Conservation (phyloP, 257 asterid genomes). For the Schizonepeta tenuifolia region DNA sequence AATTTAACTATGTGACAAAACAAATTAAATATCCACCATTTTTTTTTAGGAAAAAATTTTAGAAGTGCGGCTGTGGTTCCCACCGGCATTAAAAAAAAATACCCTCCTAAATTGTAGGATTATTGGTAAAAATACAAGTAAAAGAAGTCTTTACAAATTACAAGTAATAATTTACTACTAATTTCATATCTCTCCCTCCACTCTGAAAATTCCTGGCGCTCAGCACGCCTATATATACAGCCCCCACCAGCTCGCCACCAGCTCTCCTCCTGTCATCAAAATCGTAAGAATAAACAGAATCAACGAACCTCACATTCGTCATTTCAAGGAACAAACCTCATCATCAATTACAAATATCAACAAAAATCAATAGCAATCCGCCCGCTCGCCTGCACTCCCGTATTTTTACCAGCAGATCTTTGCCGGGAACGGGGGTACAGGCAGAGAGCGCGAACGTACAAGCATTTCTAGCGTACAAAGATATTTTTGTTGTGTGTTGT, state of each 20-base stretch:
- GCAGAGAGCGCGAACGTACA: not conserved
- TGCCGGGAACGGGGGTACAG: conserved; percentile 20
- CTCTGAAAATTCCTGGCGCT: conserved; percentile 34
- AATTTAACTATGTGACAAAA: no score
- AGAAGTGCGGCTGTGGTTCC: no score
- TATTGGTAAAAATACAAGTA: conserved; percentile 26
- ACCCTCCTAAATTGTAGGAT: conserved; percentile 19
- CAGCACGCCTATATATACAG: conserved; percentile 39
- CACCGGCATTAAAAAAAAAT: no score
- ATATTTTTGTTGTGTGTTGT: not conserved
- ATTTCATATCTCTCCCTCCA: conserved; percentile 26
- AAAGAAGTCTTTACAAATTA: conserved; percentile 8
- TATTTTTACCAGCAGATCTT: conserved; percentile 31
- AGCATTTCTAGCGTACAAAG: not conserved
- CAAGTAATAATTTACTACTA: not conserved
- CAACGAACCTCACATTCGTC: conserved; percentile 34
- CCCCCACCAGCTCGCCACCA: conserved; percentile 28
- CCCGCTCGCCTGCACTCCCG: conserved; percentile 19
- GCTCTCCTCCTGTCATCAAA: conserved; percentile 38
- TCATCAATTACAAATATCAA: conserved; percentile 5
- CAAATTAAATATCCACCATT: no score
- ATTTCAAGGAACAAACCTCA: conserved; percentile 15
- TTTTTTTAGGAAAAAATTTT: no score
- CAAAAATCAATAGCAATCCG: conserved; percentile 12
- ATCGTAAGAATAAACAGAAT: conserved; percentile 12